Evolutionary conservation across 768 basidiomycete genomes (phyloP), one percentile per base, ranked within the genome.

Genomic region (Tubosaeta sp.): DNA sequence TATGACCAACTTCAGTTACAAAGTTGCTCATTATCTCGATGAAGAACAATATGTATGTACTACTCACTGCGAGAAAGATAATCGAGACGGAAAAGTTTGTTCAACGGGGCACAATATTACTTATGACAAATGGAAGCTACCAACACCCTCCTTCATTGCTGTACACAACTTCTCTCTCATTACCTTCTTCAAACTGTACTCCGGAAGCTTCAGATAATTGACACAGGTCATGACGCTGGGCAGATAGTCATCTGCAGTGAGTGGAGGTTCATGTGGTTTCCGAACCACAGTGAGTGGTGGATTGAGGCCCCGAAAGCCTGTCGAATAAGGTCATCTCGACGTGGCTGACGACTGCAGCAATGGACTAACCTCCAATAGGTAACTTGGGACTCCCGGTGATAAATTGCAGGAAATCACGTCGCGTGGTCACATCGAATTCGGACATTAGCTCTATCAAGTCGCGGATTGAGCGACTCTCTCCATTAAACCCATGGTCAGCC

Each of bases 211-310:
- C 63, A 99, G 73, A 65, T 93, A 95, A 70, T 94, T 93, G 53
- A 93, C 94, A 69, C 96, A 99, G 4, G 96, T 98, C 96, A 98
- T 98, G 27, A 97, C 94, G 61, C 91, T 94, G 0, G 94, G 94
- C 25, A 98, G 76, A 65, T 96, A 94, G 63, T 96, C 91, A 65
- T 98, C 93, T 7, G 95, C 90, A 6, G 82, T 83, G 51, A 96
- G 76, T 11, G 94, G 89, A 7, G 88, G 77, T 69, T 97, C 96
- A 59, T 95, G 94, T 9, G 91, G 94, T 70, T 98, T 98, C 55
- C 95, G 85, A 18, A 99, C 95, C 19, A 99, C 94, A 2, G 96
- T 99, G 52, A 99, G 77, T 3, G 88, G 83, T 2, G 96, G 96
- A 59, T 90, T 93, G 46, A 99, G 78, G 6, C 92, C 94, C 51